phyloP scores from a whole-genome alignment of 306 rosid genomes.

The Cucumis hystrix region DNA sequence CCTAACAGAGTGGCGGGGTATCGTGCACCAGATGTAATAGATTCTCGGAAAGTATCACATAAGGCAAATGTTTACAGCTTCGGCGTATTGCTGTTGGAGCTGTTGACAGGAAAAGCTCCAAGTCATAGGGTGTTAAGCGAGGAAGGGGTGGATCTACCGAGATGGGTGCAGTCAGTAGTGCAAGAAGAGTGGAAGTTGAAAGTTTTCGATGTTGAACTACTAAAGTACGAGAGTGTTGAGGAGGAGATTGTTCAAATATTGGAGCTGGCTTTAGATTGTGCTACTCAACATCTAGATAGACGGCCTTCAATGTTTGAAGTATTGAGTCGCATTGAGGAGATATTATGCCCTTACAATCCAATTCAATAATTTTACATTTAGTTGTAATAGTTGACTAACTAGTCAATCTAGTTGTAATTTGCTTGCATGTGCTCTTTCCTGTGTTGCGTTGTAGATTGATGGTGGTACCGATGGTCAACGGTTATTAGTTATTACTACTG shows the following conservation, averaged over 20 bases:
- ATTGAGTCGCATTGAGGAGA: conserved; percentile 30
- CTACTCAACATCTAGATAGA: conserved; percentile 41
- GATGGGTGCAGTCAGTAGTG: conserved; percentile 65
- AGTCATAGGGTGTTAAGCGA: conserved; percentile 43
- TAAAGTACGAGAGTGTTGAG: conserved; percentile 39
- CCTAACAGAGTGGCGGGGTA: conserved; percentile 51
- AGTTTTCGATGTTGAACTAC: conserved; percentile 48
- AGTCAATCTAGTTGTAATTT: too few species aligned
- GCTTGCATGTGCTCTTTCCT: too few species aligned
- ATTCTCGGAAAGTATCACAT: conserved; percentile 49
- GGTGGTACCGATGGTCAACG: too few species aligned
- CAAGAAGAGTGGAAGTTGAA: conserved; percentile 57
- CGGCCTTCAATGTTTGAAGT: conserved; percentile 54
- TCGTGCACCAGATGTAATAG: conserved; percentile 61
- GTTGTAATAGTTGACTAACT: background rate
- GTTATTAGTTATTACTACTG: too few species aligned
- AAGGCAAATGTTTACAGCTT: conserved; percentile 62
- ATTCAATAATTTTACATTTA: too few species aligned
- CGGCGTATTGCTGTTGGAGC: conserved; percentile 54
- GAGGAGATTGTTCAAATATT: conserved; percentile 57
- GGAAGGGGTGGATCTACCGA: conserved; percentile 63
- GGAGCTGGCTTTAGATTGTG: conserved; percentile 58
- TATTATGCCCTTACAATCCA: conserved; percentile 12
- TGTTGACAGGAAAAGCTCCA: conserved; percentile 60
- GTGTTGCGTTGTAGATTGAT: too few species aligned